Conservation (phyloP, 768 basidiomycete species). For the Podaxis sp. region DNA sequence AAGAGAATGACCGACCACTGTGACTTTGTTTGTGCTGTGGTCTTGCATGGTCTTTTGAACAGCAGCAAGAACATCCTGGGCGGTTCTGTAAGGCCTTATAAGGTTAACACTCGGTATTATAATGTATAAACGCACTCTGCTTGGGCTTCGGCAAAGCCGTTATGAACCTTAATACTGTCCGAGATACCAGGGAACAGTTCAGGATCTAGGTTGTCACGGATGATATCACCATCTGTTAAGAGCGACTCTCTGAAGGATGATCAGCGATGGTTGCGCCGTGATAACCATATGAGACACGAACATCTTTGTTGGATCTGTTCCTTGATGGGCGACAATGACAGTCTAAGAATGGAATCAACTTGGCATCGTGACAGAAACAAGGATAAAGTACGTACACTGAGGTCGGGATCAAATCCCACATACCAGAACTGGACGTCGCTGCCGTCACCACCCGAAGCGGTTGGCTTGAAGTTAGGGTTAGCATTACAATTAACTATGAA, state of each 20-base stretch:
- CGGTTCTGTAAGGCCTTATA: constrained; percentile 28
- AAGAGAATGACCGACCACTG: constrained; percentile 32
- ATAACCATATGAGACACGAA: background rate
- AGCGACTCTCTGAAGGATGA: constrained; percentile 35
- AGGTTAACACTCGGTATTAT: too few species aligned
- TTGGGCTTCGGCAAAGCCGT: constrained; percentile 53
- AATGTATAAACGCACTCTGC: constrained; percentile 22
- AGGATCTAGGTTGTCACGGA: constrained; percentile 35
- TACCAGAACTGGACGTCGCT: constrained; percentile 41
- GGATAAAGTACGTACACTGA: constrained; percentile 20
- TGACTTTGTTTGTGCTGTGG: constrained; percentile 30
- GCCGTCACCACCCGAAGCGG: constrained; percentile 51
- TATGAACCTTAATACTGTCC: constrained; percentile 41
- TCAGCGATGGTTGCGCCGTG: background rate
- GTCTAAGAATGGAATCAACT: constrained; percentile 18
- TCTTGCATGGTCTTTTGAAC: constrained; percentile 13
- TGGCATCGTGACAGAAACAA: background rate
- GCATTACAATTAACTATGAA: constrained; percentile 41
- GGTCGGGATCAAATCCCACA: constrained; percentile 38
- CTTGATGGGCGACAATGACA: constrained; percentile 36
- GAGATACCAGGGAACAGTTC: constrained; percentile 55
- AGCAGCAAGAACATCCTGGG: constrained; percentile 31
- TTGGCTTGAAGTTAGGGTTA: constrained; percentile 44
- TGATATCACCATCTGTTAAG: constrained; percentile 47
- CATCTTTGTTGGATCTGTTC: constrained; percentile 18